These are phyloP conservation scores for Oryza longistaminata DNA, from an alignment of 176 grass and related monocot genomes.

Conservation along the genomic window DNA sequence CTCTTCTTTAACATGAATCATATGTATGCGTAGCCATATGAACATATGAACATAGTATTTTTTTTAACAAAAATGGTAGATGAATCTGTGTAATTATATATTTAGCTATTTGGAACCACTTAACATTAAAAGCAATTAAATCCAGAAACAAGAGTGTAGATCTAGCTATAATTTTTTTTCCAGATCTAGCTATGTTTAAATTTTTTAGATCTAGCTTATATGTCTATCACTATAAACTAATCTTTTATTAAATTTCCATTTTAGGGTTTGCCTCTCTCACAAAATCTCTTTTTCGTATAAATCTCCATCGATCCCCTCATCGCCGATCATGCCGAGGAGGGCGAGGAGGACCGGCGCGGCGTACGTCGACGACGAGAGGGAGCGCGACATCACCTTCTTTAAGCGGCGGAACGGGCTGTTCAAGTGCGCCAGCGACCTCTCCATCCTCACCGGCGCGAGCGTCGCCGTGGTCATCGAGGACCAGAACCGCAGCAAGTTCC, in stretches of 20 bases:
- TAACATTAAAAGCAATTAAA: background rate
- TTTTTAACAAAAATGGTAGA: background rate
- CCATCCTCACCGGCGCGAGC: background rate
- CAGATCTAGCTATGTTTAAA: too few species aligned
- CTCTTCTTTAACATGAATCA: too few species aligned
- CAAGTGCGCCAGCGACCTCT: background rate
- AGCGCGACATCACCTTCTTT: background rate
- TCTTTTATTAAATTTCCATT: background rate
- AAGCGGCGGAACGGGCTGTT: background rate
- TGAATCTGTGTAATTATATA: background rate
- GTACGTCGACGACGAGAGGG: background rate
- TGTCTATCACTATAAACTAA: background rate
- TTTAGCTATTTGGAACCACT: background rate
- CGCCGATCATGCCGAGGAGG: background rate
- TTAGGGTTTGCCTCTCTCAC: background rate
- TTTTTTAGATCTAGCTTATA: too few species aligned
- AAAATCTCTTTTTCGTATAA: background rate
- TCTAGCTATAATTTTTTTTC: background rate
- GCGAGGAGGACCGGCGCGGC: background rate
- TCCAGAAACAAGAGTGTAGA: background rate
- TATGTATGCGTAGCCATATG: too few species aligned
- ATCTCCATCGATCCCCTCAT: background rate
- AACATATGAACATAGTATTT: background rate
- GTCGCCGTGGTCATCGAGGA: background rate
- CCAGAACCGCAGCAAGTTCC: background rate